Evolutionary conservation across 2,329 filamentous ascomycete genomes (phyloP), one percentile per base, ranked within the genome.

Genomic region (Sphaerulina populicola): DNA sequence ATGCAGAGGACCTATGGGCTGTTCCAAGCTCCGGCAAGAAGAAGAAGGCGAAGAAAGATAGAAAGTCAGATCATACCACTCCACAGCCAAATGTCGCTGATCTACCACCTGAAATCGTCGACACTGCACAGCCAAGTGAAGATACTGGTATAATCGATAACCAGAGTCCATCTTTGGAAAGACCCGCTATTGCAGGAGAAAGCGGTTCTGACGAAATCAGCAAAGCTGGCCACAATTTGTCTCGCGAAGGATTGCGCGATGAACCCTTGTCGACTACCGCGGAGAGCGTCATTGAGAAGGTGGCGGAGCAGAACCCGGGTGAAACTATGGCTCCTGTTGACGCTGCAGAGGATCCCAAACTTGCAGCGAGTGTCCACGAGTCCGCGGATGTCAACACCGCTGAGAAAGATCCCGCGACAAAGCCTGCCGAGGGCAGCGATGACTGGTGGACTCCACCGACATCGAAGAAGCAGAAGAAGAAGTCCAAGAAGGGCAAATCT

Each of bases 401-500:
- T 18, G 18, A 39, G 15, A 39, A 15, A 12, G 18, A 39, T 38
- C 21, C 36, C 21, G 27, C 21, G 15, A 21, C 21, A 47, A 23
- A 40, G 44, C 23, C 33, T 33, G 38, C 23, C 10, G 33, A 37
- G 18, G 51, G 39, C 5, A 44, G 39, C 14, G 55, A 57, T 39
- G 23, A 44, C 7, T 54, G 44, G 52, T 36, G 49, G 0, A 35
- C 55, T 7, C 40, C 52, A 15, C 47, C 58, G n/a, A 51, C 55
- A 5, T 51, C 57, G 2, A 63, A 61, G 44, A 61, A 59, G 41
- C 30, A 41, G 39, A 57, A 57, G 15, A 66, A 67, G 54, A 69
- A 69, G 48, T 56, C 57, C 44, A 62, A 64, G 48, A 62, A 62
- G 43, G 57, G 56, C n/a, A 61, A 61, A 41, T 58, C 60, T 50